A percentile compares a stretch with the other conserved stretches of the same genome.
These are phyloP conservation scores for Alternaria conjuncta DNA, from an alignment of 2,329 filamentous ascomycete species.

Conservation along the genomic window DNA sequence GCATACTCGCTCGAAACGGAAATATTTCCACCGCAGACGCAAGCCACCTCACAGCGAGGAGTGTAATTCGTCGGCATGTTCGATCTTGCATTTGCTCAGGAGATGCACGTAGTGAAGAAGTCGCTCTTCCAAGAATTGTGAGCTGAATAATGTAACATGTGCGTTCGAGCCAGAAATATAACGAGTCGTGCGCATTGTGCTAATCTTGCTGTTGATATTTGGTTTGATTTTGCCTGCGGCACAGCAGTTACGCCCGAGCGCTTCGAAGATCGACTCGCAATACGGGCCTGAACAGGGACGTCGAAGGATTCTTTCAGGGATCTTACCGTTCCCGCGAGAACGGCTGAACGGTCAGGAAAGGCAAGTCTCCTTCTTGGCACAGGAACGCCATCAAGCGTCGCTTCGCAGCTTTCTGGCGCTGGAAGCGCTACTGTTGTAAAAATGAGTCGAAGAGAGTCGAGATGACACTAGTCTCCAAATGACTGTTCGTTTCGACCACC, in stretches of 20 bases:
- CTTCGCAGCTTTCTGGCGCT: neutral
- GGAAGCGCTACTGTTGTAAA: conserved; percentile 1
- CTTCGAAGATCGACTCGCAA: conserved; percentile 8
- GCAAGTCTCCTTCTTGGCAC: conserved; percentile 13
- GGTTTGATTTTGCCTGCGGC: conserved; percentile 1
- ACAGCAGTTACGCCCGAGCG: conserved; percentile 13
- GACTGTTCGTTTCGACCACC: conserved; percentile 20
- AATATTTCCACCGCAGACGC: conserved; percentile 5
- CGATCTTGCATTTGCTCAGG: neutral
- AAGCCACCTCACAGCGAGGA: conserved; percentile 10
- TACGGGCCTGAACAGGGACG: conserved; percentile 7
- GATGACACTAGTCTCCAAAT: conserved; percentile 12
- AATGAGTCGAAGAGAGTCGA: conserved; percentile 1
- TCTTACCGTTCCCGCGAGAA: conserved; percentile 20
- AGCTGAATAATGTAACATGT: neutral
- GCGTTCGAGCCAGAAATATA: neutral
- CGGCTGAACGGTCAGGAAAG: conserved; percentile 6
- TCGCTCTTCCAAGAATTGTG: neutral
- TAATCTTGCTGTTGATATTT: neutral
- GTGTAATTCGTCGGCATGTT: conserved; percentile 7
- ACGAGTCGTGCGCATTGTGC: neutral
- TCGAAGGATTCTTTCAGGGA: conserved; percentile 14
- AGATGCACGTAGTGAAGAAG: neutral
- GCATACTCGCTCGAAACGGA: neutral
- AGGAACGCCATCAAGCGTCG: conserved; percentile 7